A percentile compares a stretch with the other conserved stretches of the same genome.
Conservation (phyloP, 2,329 filamentous ascomycete species). For the Calonectria henricotiae region DNA sequence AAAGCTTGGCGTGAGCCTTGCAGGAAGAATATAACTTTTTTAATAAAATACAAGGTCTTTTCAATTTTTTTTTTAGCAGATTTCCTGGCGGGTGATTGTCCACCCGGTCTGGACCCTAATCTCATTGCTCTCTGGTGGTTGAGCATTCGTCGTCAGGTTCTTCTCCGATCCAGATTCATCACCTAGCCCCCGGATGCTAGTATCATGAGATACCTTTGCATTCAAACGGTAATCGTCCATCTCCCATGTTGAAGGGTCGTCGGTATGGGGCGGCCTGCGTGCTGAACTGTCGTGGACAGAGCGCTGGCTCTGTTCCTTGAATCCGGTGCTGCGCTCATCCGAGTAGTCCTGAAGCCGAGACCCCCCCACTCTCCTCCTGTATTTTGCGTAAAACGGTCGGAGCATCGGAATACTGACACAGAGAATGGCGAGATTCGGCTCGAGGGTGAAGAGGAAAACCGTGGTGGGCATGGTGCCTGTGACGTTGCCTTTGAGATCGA, state of each 20-base stretch:
- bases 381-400: conserved; percentile 56
- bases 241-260: conserved; percentile 47
- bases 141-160: conserved; percentile 43
- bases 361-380: conserved; percentile 55
- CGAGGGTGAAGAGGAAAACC: conserved; percentile 60
- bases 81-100: conserved; percentile 44
- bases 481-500: conserved; percentile 58
- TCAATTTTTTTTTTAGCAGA: background rate
- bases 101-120: conserved; percentile 50
- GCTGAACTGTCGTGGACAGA: conserved; percentile 36
- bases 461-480: conserved; percentile 61
- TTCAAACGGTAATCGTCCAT: conserved; percentile 47
- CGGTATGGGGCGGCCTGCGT: conserved; percentile 23
- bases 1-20: background rate
- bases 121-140: conserved; percentile 31
- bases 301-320: conserved; percentile 43
- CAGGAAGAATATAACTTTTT: background rate
- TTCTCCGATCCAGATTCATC: conserved; percentile 51
- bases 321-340: conserved; percentile 43
- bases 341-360: conserved; percentile 53
- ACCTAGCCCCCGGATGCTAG: conserved; percentile 32
- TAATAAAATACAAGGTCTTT: conserved; percentile 12
- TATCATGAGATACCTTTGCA: conserved; percentile 40
- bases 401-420: conserved; percentile 64
- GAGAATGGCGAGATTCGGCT: conserved; percentile 61